These are phyloP conservation scores for Erucastrum elatum DNA, from an alignment of 345 rosid genomes.

Conservation along the genomic window DNA sequence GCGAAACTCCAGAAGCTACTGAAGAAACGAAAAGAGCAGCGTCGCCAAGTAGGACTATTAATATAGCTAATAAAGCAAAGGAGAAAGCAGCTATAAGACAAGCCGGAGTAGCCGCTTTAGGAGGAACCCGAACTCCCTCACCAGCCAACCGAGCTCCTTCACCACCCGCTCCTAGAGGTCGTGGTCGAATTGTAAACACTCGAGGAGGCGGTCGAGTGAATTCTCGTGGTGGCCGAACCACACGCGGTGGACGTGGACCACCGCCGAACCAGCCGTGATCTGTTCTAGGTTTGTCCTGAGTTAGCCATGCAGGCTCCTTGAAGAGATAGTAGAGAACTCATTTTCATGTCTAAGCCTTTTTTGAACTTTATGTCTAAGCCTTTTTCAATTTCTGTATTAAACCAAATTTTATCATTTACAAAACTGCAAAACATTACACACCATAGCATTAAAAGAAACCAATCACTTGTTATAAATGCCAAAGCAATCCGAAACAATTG, in stretches of 20 bases:
- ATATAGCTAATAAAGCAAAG: constrained; percentile 59
- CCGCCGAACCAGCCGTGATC: constrained; percentile 47
- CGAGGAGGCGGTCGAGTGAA: constrained; percentile 37
- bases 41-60: constrained; percentile 50
- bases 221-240: constrained; percentile 47
- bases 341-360: not conserved
- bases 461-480: constrained; percentile 17
- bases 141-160: constrained; percentile 42
- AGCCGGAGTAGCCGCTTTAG: constrained; percentile 42
- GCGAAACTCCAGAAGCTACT: constrained; percentile 38
- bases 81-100: constrained; percentile 56
- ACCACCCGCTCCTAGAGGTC: constrained; percentile 44
- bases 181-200: constrained; percentile 49
- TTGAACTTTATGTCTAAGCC: constrained; percentile 1
- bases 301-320: constrained; percentile 1
- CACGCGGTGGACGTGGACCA: constrained; percentile 47
- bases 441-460: not conserved
- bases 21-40: constrained; percentile 57
- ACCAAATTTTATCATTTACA: constrained; percentile 16
- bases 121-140: constrained; percentile 41
- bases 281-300: not conserved
- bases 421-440: constrained; percentile 19
- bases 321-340: constrained; percentile 20
- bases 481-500: constrained; percentile 37
- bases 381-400: constrained; percentile 19